Base-by-base conservation (phyloP, 2,329 filamentous ascomycete species). In the Emericellopsis cladophorae region DNA sequence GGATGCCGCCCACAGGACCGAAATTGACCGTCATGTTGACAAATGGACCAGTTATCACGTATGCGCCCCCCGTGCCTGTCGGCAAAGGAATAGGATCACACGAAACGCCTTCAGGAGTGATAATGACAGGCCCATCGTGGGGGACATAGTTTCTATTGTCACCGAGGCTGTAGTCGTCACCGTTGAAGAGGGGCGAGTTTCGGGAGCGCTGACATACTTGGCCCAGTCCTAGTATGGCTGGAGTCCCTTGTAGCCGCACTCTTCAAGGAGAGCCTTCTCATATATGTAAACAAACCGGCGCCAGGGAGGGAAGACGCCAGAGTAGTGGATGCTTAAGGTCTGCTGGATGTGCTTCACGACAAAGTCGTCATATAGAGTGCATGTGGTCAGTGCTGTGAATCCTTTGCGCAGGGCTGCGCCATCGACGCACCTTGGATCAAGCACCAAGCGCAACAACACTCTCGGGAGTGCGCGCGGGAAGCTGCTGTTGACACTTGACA, bases 161-260 rank as follows among this genome's bases (percentile, higher is more conserved):
- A 11, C 64, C 62, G 55, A 71, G 50, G 40, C 58, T 63, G 44
- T 61, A 66, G 2, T 56, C 56, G 43, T 64, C 62, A 41, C 72
- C 72, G 47, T 72, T 66, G 48, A 78, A 74, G 34, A 74, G 51
- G 21, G 68, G 67, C 0, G 70, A 73, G 43, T 63, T 36, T 53
- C 43, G 42, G 64, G 59, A n/a, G 68, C 64, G 2, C 52, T 44
- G 7, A 65, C 60, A 51, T 64, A 66, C 46, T 59, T 61, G 2
- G 60, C 58, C 70, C 69, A 74, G 49, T 73, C 66, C 56, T 63
- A 65, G 56, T 71, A 73, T 39, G 22, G 35, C 40, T 41, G 43
- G 26, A 43, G 43, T 37, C 61, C 61, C 1, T 47, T 53, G 45
- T 66, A 66, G 16, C 55, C 57, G 44, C 63, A 66, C 40, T 51